phyloP scores from a whole-genome alignment of 2,329 filamentous ascomycete genomes.

The Exserohilum rostratum region DNA sequence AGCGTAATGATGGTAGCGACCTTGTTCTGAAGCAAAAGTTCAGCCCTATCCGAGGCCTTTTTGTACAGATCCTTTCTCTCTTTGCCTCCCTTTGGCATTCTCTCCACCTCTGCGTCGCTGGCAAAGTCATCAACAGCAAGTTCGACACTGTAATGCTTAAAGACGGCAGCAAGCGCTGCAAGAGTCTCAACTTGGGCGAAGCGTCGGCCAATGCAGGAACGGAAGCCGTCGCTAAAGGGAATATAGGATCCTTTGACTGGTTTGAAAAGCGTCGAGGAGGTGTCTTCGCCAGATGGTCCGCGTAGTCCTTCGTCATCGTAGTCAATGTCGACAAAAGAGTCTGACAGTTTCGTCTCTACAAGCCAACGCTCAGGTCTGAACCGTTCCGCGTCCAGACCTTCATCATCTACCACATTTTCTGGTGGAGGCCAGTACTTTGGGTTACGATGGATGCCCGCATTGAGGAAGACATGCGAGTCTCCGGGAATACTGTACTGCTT shows the following conservation, averaged over 20 bases:
- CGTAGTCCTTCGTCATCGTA: slow-evolving; percentile 62
- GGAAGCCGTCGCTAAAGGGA: slow-evolving; percentile 62
- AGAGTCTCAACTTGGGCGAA: slow-evolving; percentile 65
- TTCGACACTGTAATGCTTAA: slow-evolving; percentile 69
- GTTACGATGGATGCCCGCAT: slow-evolving; percentile 66
- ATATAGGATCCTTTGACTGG: slow-evolving; percentile 58
- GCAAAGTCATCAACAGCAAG: slow-evolving; percentile 64
- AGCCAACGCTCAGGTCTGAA: slow-evolving; percentile 79
- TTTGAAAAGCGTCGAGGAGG: slow-evolving; percentile 63
- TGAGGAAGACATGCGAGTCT: slow-evolving; percentile 62
- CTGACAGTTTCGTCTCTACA: slow-evolving; percentile 30
- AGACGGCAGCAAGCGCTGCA: slow-evolving; percentile 59
- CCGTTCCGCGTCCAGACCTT: slow-evolving; percentile 64
- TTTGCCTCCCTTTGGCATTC: slow-evolving; percentile 50
- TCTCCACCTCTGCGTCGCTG: slow-evolving; percentile 49
- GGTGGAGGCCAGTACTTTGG: slow-evolving; percentile 72
- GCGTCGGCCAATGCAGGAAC: slow-evolving; percentile 61
- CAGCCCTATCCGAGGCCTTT: slow-evolving; percentile 63
- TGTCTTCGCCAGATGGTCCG: slow-evolving; percentile 66
- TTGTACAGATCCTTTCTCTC: slow-evolving; percentile 64
- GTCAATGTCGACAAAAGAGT: slow-evolving; percentile 46
- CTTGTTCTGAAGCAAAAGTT: slow-evolving; percentile 59
- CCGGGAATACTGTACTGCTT: slow-evolving; percentile 64
- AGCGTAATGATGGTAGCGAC: slow-evolving; percentile 72
- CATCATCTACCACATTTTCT: slow-evolving; percentile 30